Evolutionary conservation across 768 basidiomycete genomes (phyloP).

Genomic region (Suillus alpinus): DNA sequence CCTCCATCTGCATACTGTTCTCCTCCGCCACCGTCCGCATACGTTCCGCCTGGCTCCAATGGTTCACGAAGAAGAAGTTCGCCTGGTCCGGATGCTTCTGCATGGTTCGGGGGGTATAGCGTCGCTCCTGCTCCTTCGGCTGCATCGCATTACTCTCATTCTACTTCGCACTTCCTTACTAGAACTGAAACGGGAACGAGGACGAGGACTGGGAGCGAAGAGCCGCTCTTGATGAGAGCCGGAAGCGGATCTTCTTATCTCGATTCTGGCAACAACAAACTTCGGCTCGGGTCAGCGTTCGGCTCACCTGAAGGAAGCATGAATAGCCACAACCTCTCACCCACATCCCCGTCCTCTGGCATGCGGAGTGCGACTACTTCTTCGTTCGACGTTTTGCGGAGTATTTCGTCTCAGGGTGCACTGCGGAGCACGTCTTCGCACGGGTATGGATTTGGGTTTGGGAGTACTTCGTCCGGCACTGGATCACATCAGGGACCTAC

Average conservation of each 20-base stretch:
- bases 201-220: constrained; percentile 30
- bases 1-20: constrained; percentile 7
- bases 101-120: constrained; percentile 25
- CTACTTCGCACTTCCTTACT: constrained; percentile 11
- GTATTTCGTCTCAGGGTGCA: constrained; percentile 31
- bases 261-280: constrained; percentile 11
- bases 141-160: constrained; percentile 25
- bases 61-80: constrained; percentile 20
- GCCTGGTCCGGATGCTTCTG: constrained; percentile 25
- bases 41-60: constrained; percentile 5
- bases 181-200: constrained; percentile 25
- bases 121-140: constrained; percentile 25
- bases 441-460: constrained; percentile 18
- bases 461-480: constrained; percentile 20
- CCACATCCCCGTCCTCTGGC: constrained; percentile 10
- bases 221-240: constrained; percentile 17
- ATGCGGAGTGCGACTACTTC: constrained; percentile 23
- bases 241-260: constrained; percentile 3
- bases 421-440: constrained; percentile 20
- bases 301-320: constrained; percentile 23
- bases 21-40: constrained; percentile 27
- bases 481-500: constrained; percentile 1
- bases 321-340: constrained; percentile 14
- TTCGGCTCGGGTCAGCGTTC: constrained; percentile 29
- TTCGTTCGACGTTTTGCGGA: constrained; percentile 25